Percentiles rank a stretch among this genome's conserved stretches.
phyloP scores from a whole-genome alignment of 352 stramenopile genomes.

The Pseudoperonospora humuli region DNA sequence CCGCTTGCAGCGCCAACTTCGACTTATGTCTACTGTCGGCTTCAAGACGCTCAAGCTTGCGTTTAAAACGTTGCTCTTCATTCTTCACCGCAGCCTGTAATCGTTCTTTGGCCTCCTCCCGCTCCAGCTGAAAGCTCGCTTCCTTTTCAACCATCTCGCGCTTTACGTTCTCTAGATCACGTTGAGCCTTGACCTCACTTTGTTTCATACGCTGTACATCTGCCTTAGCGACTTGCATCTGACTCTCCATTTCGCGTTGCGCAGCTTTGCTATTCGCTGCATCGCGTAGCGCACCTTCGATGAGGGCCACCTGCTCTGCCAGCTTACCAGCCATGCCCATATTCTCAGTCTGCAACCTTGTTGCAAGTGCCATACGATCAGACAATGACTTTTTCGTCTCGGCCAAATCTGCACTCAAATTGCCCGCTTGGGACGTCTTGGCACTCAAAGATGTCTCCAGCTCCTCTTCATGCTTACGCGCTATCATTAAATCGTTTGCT shows the following conservation, averaged over 20 bases:
- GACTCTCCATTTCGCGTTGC: conserved; percentile 38
- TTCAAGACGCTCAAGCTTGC: conserved; percentile 60
- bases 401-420: conserved; percentile 62
- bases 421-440: conserved; percentile 52
- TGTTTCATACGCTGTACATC: conserved; percentile 46
- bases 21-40: conserved; percentile 80
- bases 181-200: conserved; percentile 12
- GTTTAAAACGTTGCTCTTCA: conserved; percentile 32
- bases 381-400: conserved; percentile 82
- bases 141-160: conserved; percentile 31
- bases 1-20: conserved; percentile 71
- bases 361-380: conserved; percentile 70
- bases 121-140: conserved; percentile 23
- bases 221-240: conserved; percentile 46
- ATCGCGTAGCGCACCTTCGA: conserved; percentile 62
- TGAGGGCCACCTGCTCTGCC: conserved; percentile 65
- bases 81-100: conserved; percentile 38
- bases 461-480: conserved; percentile 31
- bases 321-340: conserved; percentile 76
- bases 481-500: conserved; percentile 29
- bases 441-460: conserved; percentile 41
- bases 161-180: conserved; percentile 49
- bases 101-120: conserved; percentile 22
- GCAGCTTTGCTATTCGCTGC: conserved; percentile 32
- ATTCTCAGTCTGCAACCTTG: conserved; percentile 78